Percentiles rank a stretch among this genome's conserved stretches.
These are phyloP conservation scores for Neoboletus magnificus DNA, from an alignment of 768 basidiomycete genomes.

Conservation along the genomic window DNA sequence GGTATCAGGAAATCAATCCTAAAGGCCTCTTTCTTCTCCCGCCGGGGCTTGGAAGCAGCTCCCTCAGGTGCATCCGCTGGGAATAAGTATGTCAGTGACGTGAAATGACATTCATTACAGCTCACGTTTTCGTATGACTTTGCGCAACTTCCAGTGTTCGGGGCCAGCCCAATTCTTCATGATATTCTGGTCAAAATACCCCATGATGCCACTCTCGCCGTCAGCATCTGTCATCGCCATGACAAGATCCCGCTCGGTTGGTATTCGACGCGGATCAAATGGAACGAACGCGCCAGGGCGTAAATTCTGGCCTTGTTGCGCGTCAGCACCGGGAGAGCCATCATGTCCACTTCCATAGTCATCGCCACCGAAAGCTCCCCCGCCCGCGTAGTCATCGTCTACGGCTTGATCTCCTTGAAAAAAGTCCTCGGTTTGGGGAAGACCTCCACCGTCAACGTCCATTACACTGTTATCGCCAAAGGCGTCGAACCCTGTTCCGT, in stretches of 20 bases:
- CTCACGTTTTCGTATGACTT: conserved; percentile 75
- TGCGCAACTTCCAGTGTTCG: conserved; percentile 95
- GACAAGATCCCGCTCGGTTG: conserved; percentile 75
- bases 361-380: conserved; percentile 40
- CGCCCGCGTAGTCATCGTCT: conserved; percentile 44
- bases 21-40: conserved; percentile 77
- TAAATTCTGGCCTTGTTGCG: conserved; percentile 37
- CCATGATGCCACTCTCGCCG: conserved; percentile 56
- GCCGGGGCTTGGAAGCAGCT: conserved; percentile 50
- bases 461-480: conserved; percentile 30
- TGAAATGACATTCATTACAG: conserved; percentile 1
- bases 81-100: conserved; percentile 6
- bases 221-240: conserved; percentile 81
- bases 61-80: conserved; percentile 51
- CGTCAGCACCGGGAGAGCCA: conserved; percentile 45
- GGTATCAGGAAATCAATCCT: conserved; percentile 76
- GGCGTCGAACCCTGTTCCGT: conserved; percentile 18
- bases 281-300: conserved; percentile 56
- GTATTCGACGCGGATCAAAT: conserved; percentile 81
- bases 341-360: conserved; percentile 38
- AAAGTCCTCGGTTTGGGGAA: conserved; percentile 56
- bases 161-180: conserved; percentile 98
- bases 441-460: conserved; percentile 40
- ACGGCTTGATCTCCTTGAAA: conserved; percentile 62
- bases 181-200: conserved; percentile 87